Percentiles rank a stretch among this genome's conserved stretches.
phyloP scores from a whole-genome alignment of 2,329 filamentous ascomycete genomes.

The Nothophaeocryptopus gaeumannii region DNA sequence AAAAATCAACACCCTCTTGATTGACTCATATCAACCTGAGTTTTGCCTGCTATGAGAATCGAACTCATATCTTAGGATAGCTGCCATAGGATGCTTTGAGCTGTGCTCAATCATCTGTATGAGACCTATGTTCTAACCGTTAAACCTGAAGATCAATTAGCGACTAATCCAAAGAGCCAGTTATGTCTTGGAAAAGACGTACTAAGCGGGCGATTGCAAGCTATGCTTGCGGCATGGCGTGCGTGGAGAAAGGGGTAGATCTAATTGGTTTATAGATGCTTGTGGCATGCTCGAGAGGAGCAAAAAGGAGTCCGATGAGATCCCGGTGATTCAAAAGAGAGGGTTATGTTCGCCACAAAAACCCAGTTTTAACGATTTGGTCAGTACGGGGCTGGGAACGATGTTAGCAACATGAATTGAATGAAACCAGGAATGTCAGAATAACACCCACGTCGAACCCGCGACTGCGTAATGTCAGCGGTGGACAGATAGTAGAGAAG shows the following conservation, averaged over 20 bases:
- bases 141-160: background rate
- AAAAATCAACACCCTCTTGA: too few species aligned
- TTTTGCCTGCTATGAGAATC: background rate
- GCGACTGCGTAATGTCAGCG: background rate
- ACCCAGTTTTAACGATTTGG: too few species aligned
- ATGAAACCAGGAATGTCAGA: background rate
- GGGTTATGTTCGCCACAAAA: background rate
- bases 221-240: background rate
- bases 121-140: constrained; percentile 9
- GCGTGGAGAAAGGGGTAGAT: too few species aligned
- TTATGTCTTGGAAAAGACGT: background rate
- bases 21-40: too few species aligned
- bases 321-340: background rate
- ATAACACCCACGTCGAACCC: constrained; percentile 1
- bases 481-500: too few species aligned
- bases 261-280: too few species aligned
- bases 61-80: constrained; percentile 4
- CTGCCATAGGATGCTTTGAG: background rate
- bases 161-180: too few species aligned
- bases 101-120: background rate
- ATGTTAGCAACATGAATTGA: background rate
- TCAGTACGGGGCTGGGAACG: background rate
- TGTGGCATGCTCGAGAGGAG: background rate
- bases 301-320: background rate
- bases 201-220: constrained; percentile 3